Base-by-base conservation (phyloP, 768 basidiomycete genomes). In the Saitozyma podzolica region DNA sequence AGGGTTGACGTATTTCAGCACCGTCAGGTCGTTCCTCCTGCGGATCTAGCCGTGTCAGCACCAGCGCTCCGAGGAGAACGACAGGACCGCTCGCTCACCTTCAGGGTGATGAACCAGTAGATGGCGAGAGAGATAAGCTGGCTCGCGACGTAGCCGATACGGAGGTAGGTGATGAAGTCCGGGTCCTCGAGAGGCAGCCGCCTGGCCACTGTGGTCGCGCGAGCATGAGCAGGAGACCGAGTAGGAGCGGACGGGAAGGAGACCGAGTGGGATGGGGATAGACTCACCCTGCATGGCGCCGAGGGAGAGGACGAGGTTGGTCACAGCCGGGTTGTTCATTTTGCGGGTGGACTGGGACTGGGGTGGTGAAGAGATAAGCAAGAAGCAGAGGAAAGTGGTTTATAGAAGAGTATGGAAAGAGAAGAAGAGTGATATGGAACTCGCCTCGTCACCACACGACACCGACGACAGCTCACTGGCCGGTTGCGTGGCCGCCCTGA, bases 1-100 rank as follows among this genome's bases (percentile, higher is more conserved):
- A 1, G 88, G 83, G 72, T 95, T 91, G 50, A 94, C 92, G 81
- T 95, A 99, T 85, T 96, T 99, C 73, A 99, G 83, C 37, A 95
- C 91, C 1, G 92, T 92, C 79, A 89, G 86, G 82, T 99, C 95
- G 73, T 98, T 98, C 86, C 93, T 94, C 74, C 85, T 81, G 84
- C 91, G 94, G 80, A 97, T 87, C 91, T 96, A 49, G 41, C 29
- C 16, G 2, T 52, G 51, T 43, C 45, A 49, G 13, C 63, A 55
- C 40, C 37, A 39, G 13, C 40, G n/a, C 9, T 49, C 6, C 16
- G 37, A 29, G 16, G 17, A 3, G 16, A n/a, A 37, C 50, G 48
- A 43, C 13, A 49, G 13, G 16, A 20, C 20, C 81, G 29, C 29
- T 29, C 29, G 29, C 86, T 65, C 64, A 92, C 91, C 80, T 86